Percentiles rank a stretch among this genome's conserved stretches.
Conservation (phyloP, 352 stramenopile species). For the Globisporangium abappressorium region DNA sequence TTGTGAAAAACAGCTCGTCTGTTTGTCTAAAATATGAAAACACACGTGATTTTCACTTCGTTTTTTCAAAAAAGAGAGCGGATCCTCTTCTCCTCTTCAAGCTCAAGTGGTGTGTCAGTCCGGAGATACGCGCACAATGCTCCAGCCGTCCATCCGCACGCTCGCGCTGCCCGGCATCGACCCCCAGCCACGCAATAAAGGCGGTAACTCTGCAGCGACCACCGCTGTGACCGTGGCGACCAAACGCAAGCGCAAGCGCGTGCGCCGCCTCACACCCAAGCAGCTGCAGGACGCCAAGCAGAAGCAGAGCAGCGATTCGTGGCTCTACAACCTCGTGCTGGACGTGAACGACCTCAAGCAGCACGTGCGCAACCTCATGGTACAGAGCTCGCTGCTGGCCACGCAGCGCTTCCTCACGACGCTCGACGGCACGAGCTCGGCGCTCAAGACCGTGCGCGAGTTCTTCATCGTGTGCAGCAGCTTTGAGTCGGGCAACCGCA, state of each 20-base stretch:
- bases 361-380: conserved; percentile 1
- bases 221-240: background rate
- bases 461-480: conserved; percentile 19
- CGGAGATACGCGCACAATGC: background rate
- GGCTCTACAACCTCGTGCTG: conserved; percentile 25
- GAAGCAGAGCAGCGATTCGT: conserved; percentile 7
- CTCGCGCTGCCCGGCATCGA: background rate
- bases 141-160: background rate
- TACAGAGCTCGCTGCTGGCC: background rate
- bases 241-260: conserved; percentile 6
- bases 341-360: conserved; percentile 34
- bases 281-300: background rate
- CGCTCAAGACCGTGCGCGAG: conserved; percentile 9
- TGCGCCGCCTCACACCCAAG: conserved; percentile 1
- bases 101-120: background rate
- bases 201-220: background rate
- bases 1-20: too few species aligned
- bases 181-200: background rate
- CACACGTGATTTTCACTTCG: too few species aligned
- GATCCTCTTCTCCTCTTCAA: background rate
- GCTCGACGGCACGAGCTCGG: conserved; percentile 6
- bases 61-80: too few species aligned
- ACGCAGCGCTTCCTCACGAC: conserved; percentile 3
- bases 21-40: too few species aligned
- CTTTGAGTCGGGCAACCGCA: conserved; percentile 1